Evolutionary conservation across 2,329 filamentous ascomycete genomes (phyloP).

Genomic region (Alternaria alternata): DNA sequence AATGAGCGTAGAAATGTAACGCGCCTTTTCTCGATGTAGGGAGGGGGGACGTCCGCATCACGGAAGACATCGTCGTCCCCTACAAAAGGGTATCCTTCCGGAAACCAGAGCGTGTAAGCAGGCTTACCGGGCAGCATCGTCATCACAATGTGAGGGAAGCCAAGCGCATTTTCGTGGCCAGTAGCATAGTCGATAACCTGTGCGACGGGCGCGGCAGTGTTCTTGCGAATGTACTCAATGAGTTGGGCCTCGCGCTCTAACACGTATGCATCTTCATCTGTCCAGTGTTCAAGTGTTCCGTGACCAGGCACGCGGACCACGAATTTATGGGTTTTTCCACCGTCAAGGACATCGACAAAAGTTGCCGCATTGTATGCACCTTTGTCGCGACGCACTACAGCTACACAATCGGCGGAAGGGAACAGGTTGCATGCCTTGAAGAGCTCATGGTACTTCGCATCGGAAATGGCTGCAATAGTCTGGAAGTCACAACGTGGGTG

Average conservation of each 20-base stretch:
- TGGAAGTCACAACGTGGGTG: neutral
- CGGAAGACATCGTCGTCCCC: constrained; percentile 17
- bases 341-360: neutral
- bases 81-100: constrained; percentile 9
- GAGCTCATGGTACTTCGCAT: neutral
- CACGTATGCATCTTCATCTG: constrained; percentile 10
- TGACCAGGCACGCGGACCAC: constrained; percentile 13
- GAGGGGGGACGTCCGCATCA: constrained; percentile 1
- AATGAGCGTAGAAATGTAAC: neutral
- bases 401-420: neutral
- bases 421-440: neutral
- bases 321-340: neutral
- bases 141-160: constrained; percentile 30
- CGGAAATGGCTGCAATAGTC: neutral
- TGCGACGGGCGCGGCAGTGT: constrained; percentile 23
- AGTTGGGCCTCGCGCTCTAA: constrained; percentile 10
- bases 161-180: constrained; percentile 20
- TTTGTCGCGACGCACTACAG: neutral
- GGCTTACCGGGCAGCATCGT: constrained; percentile 12
- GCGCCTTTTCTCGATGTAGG: constrained; percentile 5
- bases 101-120: constrained; percentile 14
- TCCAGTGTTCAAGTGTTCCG: constrained; percentile 18
- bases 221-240: constrained; percentile 17
- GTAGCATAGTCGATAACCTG: constrained; percentile 20
- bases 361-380: neutral